phyloP scores from a whole-genome alignment of 1,284 basidiomycete species.

The Apiotrichum gamsii region DNA sequence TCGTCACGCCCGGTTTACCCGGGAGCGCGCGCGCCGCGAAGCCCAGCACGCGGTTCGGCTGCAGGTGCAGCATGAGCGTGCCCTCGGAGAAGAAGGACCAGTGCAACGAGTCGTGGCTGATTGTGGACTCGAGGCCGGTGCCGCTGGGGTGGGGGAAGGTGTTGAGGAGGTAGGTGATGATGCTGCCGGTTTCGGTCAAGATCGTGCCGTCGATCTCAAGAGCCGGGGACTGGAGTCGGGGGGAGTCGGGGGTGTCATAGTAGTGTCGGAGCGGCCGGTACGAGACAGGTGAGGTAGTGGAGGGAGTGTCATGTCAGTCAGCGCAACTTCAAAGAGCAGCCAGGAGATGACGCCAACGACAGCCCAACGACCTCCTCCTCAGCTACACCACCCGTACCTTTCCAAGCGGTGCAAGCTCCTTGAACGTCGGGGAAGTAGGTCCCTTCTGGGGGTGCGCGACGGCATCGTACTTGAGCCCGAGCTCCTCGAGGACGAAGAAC shows the following conservation, averaged over 20 bases:
- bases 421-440: slow-evolving; percentile 23
- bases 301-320: neutral
- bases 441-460: slow-evolving; percentile 27
- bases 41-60: slow-evolving; percentile 15
- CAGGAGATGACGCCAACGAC: no score
- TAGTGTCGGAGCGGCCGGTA: neutral
- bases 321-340: no score
- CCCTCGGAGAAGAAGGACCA: slow-evolving; percentile 41
- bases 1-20: neutral
- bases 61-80: slow-evolving; percentile 33
- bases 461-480: slow-evolving; percentile 32
- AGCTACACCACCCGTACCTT: slow-evolving; percentile 18
- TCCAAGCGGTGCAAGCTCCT: slow-evolving; percentile 28
- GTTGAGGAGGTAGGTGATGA: slow-evolving; percentile 29
- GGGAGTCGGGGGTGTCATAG: slow-evolving; percentile 1
- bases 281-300: neutral
- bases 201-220: slow-evolving; percentile 27
- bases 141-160: neutral
- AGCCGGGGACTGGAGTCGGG: slow-evolving; percentile 23
- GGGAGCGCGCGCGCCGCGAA: neutral
- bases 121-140: slow-evolving; percentile 17
- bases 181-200: slow-evolving; percentile 34
- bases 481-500: slow-evolving; percentile 24
- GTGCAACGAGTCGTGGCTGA: slow-evolving; percentile 23
- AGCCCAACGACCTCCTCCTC: neutral